phyloP scores from a whole-genome alignment of 176 grass and related monocot species.

The Urochloa ruziziensis region DNA sequence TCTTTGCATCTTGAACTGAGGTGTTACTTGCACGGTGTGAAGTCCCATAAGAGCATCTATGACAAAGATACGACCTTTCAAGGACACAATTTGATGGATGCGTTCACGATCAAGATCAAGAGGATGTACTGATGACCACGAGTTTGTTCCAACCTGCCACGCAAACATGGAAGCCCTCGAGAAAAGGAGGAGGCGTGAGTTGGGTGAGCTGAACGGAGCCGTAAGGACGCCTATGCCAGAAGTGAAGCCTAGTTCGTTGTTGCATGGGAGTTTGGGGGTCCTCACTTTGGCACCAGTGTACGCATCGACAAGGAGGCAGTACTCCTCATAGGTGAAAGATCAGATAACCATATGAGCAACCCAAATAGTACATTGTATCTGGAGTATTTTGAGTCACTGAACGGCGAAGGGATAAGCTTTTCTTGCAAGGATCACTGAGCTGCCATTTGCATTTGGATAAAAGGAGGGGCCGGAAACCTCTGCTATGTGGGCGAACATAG shows the following conservation, averaged over 20 bases:
- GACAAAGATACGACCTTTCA: background rate
- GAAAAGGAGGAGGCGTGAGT: constrained; percentile 25
- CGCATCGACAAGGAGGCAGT: constrained; percentile 30
- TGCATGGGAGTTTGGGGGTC: background rate
- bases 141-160: background rate
- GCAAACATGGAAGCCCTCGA: background rate
- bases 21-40: background rate
- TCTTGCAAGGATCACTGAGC: background rate
- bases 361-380: background rate
- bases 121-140: background rate
- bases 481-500: background rate
- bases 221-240: constrained; percentile 24
- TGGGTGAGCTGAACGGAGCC: constrained; percentile 36
- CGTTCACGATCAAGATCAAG: background rate
- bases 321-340: background rate
- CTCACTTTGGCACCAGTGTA: constrained; percentile 32
- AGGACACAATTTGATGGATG: background rate
- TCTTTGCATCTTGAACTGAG: background rate
- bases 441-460: background rate
- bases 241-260: background rate
- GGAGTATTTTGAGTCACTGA: background rate
- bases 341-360: background rate
- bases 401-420: background rate
- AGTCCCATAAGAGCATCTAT: background rate
- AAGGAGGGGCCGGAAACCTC: background rate